Base-by-base conservation (phyloP, 768 basidiomycete genomes). In the Phanerochaete carnosa region DNA sequence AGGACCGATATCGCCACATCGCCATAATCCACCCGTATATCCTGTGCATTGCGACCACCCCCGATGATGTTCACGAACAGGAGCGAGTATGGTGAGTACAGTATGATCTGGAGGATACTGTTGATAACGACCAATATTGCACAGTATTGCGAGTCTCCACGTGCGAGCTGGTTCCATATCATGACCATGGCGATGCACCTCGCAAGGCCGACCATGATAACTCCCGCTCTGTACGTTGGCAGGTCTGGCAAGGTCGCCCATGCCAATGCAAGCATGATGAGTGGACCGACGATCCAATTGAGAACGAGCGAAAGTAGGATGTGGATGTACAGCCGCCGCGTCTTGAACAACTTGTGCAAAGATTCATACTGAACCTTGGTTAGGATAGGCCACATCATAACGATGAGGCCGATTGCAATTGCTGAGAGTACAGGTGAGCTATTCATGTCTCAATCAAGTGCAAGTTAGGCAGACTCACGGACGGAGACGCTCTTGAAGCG, bases 301-400 rank as follows among this genome's bases (percentile, higher is more conserved):
- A 94, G 74, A 28, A 86, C 25, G 22, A 93, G 64, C 5, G 89
- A 90, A 29, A 94, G 77, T 5, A 72, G 73, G 62, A 93, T 76
- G 65, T 94, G 92, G 19, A 79, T 72, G 87, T 88, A 92, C 8
- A 93, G 57, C 22, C 68, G 65, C 23, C 69, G 71, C 0, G 84
- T 80, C 1, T 73, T 69, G 63, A 92, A 81, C 29, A 91, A 70
- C 11, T 68, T 60, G 0, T 86, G 86, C 1, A 94, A 79, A 1
- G 74, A 69, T 70, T 94, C 92, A 70, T 90, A 94, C 68, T 88
- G 87, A 11, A 92, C 87, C 73, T 86, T 87, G 47, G 86, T 84
- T 56, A 88, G 80, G 37, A 87, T 81, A 1, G 91, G 92, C 89
- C 90, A 92, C 89, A 94, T 94, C 85, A 94, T 94, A 55, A 93